phyloP scores from a whole-genome alignment of 2,329 filamentous ascomycete genomes.

The Periconia sp. region DNA sequence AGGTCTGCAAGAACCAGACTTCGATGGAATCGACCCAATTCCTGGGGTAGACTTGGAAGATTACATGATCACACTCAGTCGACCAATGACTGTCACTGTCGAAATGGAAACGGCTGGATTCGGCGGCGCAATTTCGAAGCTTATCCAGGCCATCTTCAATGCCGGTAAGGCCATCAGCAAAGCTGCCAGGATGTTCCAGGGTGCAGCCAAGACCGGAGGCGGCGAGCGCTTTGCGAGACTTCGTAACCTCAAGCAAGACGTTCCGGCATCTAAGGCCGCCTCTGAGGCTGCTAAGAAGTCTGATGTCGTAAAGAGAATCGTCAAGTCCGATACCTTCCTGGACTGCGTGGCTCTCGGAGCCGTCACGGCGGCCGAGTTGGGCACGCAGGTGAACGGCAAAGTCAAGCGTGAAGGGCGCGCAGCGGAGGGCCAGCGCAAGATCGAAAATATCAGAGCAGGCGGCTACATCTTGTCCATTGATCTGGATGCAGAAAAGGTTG shows the following conservation, averaged over 20 bases:
- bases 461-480: too few relatives aligned
- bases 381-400: too few relatives aligned
- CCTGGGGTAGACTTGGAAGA: conserved; percentile 7
- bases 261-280: neutral
- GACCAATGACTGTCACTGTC: neutral
- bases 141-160: too few relatives aligned
- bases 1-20: conserved; percentile 5
- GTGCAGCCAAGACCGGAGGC: neutral
- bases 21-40: conserved; percentile 3
- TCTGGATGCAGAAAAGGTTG: too few relatives aligned
- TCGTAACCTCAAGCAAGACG: neutral
- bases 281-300: conserved; percentile 4
- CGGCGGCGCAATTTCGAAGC: neutral
- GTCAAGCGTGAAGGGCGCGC: too few relatives aligned
- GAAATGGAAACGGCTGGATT: neutral
- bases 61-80: conserved; percentile 5
- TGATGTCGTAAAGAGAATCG: conserved; percentile 3
- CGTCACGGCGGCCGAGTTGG: neutral
- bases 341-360: conserved; percentile 7
- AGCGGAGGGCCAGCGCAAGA: too few relatives aligned
- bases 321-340: conserved; percentile 10
- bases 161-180: too few relatives aligned
- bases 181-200: too few relatives aligned
- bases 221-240: conserved; percentile 2
- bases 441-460: too few relatives aligned